These are phyloP conservation scores for Neopestalotiopsis rosae DNA, from an alignment of 2,329 filamentous ascomycete genomes.

Conservation along the genomic window DNA sequence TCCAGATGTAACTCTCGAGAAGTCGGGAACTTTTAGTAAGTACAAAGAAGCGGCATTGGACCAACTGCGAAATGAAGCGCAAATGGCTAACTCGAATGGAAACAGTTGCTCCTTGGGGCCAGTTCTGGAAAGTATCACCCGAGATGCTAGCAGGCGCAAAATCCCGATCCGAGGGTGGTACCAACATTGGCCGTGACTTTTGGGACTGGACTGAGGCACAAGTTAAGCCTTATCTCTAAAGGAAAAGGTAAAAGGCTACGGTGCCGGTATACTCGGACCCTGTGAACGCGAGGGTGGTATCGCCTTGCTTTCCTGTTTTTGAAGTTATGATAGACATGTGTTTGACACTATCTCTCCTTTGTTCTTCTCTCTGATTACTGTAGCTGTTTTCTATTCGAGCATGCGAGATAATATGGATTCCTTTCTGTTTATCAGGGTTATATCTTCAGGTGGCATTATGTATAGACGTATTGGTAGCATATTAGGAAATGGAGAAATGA, in stretches of 20 bases:
- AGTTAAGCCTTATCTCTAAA: conserved; percentile 33
- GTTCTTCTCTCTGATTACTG: background rate
- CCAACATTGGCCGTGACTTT: conserved; percentile 42
- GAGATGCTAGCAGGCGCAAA: conserved; percentile 39
- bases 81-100: background rate
- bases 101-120: conserved; percentile 53
- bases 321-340: background rate
- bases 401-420: too few relatives aligned
- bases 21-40: conserved; percentile 36
- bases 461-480: background rate
- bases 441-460: background rate
- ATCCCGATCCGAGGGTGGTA: conserved; percentile 41
- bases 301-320: background rate
- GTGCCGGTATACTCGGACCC: background rate
- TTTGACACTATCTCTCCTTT: background rate
- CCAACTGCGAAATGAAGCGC: background rate
- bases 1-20: conserved; percentile 39
- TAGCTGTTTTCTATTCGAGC: background rate
- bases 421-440: background rate
- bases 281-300: background rate
- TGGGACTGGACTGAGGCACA: conserved; percentile 52
- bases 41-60: background rate
- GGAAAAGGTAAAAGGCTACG: background rate
- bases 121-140: conserved; percentile 35
- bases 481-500: background rate